Percentiles rank a stretch among this genome's conserved stretches.
phyloP scores from a whole-genome alignment of 192 early-diverging fungal species.

The Jimgerdemannia lactiflua region DNA sequence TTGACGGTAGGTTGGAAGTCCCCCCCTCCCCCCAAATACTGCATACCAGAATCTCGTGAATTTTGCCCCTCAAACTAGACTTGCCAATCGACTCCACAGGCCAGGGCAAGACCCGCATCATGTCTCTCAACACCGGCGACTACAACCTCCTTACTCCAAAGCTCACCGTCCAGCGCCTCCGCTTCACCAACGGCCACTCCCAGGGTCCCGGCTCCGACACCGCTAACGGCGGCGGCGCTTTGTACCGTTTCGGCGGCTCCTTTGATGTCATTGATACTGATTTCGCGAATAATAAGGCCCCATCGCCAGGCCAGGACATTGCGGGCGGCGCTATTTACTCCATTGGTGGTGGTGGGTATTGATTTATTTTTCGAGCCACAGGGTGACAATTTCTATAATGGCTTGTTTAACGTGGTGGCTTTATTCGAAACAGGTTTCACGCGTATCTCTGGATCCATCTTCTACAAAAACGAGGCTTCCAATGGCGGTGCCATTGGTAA shows the following conservation, averaged over 20 bases:
- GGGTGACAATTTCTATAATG: no score
- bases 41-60: neutral
- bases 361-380: neutral
- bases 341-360: slow-evolving; percentile 1
- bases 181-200: neutral
- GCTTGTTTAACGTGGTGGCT: no score
- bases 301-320: slow-evolving; percentile 3
- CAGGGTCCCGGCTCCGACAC: neutral
- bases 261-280: slow-evolving; percentile 3
- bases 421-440: neutral
- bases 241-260: slow-evolving; percentile 1
- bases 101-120: neutral
- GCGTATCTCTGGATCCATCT: neutral
- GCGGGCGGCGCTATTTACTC: slow-evolving; percentile 4
- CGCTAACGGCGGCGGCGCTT: neutral
- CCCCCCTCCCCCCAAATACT: neutral
- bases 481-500: slow-evolving; percentile 9
- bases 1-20: neutral
- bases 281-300: slow-evolving; percentile 1
- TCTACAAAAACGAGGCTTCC: neutral
- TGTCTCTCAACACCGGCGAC: slow-evolving; percentile 1
- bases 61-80: neutral
- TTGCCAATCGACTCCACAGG: neutral
- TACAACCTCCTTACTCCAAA: neutral
- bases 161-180: neutral